These are phyloP conservation scores for Linum usitatissimum DNA, from an alignment of 345 rosid genomes.

Conservation along the genomic window DNA sequence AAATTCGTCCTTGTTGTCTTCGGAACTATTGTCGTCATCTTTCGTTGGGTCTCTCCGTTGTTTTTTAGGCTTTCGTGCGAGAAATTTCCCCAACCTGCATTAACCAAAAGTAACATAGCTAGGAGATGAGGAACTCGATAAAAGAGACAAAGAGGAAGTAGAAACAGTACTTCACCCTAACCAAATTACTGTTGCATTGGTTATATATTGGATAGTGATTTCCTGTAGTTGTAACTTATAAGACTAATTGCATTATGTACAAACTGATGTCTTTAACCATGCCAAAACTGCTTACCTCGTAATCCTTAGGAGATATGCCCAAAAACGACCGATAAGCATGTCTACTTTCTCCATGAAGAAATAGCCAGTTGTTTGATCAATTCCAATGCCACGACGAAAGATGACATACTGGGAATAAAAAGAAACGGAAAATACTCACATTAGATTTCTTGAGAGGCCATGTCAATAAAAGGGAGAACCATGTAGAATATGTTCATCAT, in stretches of 20 bases:
- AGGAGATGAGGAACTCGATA: neutral
- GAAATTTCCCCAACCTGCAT: conserved; percentile 57
- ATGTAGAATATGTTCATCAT: neutral
- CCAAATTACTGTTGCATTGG: neutral
- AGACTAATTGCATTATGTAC: no score
- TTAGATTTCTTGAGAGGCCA: conserved; percentile 10
- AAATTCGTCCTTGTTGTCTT: conserved; percentile 39
- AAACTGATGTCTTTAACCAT: no score
- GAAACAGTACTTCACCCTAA: neutral
- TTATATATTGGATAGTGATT: neutral
- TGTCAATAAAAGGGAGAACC: neutral
- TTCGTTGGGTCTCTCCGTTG: conserved; percentile 53
- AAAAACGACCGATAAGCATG: conserved; percentile 63
- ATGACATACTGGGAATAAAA: conserved; percentile 49
- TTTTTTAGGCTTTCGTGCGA: conserved; percentile 30
- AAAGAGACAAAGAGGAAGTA: neutral
- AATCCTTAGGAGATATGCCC: conserved; percentile 53
- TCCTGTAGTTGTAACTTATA: no score
- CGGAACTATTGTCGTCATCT: conserved; percentile 46
- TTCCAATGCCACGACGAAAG: conserved; percentile 87
- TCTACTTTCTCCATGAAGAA: conserved; percentile 82
- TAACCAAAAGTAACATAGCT: conserved; percentile 11
- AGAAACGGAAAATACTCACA: neutral
- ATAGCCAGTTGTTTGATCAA: conserved; percentile 66
- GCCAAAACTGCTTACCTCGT: conserved; percentile 42